These are phyloP conservation scores for Penicillium brevicompactum DNA, from an alignment of 2,329 filamentous ascomycete genomes.

Conservation along the genomic window DNA sequence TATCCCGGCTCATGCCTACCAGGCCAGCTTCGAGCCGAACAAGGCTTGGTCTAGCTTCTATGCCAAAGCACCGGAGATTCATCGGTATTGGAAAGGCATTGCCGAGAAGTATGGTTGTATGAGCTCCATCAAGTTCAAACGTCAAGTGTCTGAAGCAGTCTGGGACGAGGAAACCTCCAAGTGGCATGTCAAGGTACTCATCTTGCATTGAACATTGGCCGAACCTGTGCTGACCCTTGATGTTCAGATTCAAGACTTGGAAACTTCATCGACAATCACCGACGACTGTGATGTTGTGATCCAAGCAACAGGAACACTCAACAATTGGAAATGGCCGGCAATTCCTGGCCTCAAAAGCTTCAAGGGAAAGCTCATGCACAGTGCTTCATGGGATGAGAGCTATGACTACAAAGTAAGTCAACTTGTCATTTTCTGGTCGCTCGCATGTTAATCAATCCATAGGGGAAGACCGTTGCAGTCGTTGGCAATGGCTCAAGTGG, in stretches of 20 bases:
- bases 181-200: constrained; percentile 31
- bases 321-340: constrained; percentile 49
- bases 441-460: not conserved
- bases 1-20: constrained; percentile 52
- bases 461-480: constrained; percentile 39
- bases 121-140: constrained; percentile 51
- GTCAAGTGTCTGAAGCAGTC: constrained; percentile 45
- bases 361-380: constrained; percentile 49
- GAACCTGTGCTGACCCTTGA: not conserved
- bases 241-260: constrained; percentile 26
- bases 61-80: constrained; percentile 52
- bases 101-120: constrained; percentile 48
- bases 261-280: constrained; percentile 18
- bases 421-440: not conserved
- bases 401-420: constrained; percentile 36
- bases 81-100: constrained; percentile 51
- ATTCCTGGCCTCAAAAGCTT: constrained; percentile 52
- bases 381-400: constrained; percentile 45
- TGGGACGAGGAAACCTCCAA: constrained; percentile 45
- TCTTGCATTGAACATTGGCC: too few species aligned
- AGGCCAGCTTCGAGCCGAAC: constrained; percentile 54
- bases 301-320: constrained; percentile 43
- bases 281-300: constrained; percentile 40
- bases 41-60: constrained; percentile 54
- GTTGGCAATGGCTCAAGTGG: constrained; percentile 45